Percentiles rank a stretch among this genome's conserved stretches.
phyloP scores from a whole-genome alignment of 179 eudicot genomes.

The Pouteria campechiana region DNA sequence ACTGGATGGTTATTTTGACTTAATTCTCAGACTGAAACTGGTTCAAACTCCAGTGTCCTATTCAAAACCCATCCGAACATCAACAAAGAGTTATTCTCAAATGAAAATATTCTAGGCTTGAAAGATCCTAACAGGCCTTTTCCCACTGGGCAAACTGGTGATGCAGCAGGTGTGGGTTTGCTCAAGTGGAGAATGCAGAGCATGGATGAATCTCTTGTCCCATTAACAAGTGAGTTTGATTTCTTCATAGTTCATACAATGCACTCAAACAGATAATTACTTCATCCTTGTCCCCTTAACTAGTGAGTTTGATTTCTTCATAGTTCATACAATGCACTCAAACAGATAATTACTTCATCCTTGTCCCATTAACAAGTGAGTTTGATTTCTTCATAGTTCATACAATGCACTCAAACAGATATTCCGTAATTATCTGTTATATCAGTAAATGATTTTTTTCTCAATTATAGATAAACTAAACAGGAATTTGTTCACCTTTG shows the following conservation, averaged over 20 bases:
- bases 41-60: conserved; percentile 60
- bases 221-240: conserved; percentile 69
- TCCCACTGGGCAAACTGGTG: conserved; percentile 75
- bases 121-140: conserved; percentile 94
- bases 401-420: too few species aligned
- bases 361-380: conserved; percentile 85
- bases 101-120: conserved; percentile 82
- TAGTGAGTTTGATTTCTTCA: conserved; percentile 64
- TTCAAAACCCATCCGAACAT: conserved; percentile 97
- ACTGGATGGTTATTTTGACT: too few species aligned
- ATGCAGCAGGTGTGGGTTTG: conserved; percentile 85
- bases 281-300: too few species aligned
- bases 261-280: not conserved
- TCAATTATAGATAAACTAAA: too few species aligned
- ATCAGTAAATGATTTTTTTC: not conserved
- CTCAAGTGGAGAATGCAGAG: conserved; percentile 97
- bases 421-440: not conserved
- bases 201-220: conserved; percentile 77
- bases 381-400: conserved; percentile 7
- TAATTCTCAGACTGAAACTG: conserved; percentile 60
- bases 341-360: not conserved
- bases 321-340: not conserved
- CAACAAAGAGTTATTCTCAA: conserved; percentile 68
- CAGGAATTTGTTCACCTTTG: too few species aligned
- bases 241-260: too few species aligned